These are phyloP conservation scores for Chlorella sorokiniana DNA, from an alignment of 139 green algal species.

Conservation along the genomic window DNA sequence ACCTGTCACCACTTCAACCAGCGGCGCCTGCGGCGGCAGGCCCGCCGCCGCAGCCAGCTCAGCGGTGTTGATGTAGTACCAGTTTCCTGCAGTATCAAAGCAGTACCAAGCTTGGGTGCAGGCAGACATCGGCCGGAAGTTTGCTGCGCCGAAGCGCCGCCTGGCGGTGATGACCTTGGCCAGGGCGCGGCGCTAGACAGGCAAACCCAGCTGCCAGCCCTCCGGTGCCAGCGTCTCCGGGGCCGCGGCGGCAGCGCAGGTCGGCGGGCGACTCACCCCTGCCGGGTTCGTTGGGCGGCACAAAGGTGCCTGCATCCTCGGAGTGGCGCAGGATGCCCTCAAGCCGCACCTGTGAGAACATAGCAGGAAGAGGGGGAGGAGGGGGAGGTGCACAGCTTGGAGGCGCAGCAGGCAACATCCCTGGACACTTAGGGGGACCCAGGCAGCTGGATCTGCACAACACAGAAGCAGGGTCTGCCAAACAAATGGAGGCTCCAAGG, in stretches of 20 bases:
- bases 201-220: not conserved
- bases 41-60: constrained; percentile 51
- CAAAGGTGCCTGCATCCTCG: constrained; percentile 71
- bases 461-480: too few relatives aligned
- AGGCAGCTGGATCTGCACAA: too few relatives aligned
- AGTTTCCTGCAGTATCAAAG: constrained; percentile 17
- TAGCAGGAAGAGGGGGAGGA: too few relatives aligned
- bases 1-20: constrained; percentile 56
- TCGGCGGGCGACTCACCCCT: constrained; percentile 18
- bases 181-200: too few relatives aligned
- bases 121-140: not conserved
- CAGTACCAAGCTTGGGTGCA: constrained; percentile 14
- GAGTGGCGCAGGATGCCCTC: constrained; percentile 65
- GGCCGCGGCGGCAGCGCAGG: too few relatives aligned
- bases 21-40: constrained; percentile 57
- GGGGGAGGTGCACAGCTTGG: not conserved
- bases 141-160: too few relatives aligned
- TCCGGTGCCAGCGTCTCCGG: not conserved
- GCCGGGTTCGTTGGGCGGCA: constrained; percentile 71
- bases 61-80: constrained; percentile 69
- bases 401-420: not conserved
- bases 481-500: too few relatives aligned
- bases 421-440: too few relatives aligned
- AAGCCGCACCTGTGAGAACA: constrained; percentile 51
- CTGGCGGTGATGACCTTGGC: too few relatives aligned